These are phyloP conservation scores for Syzygium oleosum DNA, from an alignment of 345 rosid species.

Conservation along the genomic window DNA sequence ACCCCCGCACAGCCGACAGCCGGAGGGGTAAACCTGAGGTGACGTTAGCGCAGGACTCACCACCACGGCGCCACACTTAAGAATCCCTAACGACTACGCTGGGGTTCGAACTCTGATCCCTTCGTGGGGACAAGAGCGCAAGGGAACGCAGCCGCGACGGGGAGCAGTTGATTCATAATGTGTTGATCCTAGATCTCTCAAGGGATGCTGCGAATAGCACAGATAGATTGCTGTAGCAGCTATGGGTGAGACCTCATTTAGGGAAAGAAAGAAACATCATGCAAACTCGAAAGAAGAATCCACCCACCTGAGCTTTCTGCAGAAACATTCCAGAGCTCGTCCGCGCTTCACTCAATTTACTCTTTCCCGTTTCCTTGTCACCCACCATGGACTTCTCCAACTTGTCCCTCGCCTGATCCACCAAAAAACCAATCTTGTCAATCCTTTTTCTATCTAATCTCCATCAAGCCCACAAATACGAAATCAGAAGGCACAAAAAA, in stretches of 20 bases:
- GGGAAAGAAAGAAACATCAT: neutral
- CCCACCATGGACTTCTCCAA: slow-evolving; percentile 90
- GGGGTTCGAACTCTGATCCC: too few relatives aligned
- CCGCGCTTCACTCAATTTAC: slow-evolving; percentile 67
- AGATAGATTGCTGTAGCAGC: neutral
- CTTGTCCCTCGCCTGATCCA: slow-evolving; percentile 64
- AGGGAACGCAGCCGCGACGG: too few relatives aligned
- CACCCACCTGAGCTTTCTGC: slow-evolving; percentile 55
- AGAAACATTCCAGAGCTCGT: slow-evolving; percentile 98
- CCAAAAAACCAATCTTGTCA: neutral
- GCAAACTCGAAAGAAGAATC: neutral
- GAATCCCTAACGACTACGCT: too few relatives aligned
- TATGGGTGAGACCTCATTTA: neutral
- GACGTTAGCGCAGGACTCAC: too few relatives aligned
- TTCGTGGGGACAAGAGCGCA: too few relatives aligned
- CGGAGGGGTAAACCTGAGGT: too few relatives aligned
- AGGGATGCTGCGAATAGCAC: neutral
- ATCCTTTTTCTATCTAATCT: neutral
- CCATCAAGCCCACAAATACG: neutral
- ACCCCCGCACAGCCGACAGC: too few relatives aligned
- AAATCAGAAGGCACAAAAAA: neutral
- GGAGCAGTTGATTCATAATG: neutral
- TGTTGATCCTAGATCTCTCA: neutral
- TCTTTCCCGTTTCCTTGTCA: slow-evolving; percentile 78
- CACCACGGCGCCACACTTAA: too few relatives aligned